Evolutionary conservation across 192 early-diverging fungal genomes (phyloP), one percentile per base, ranked within the genome.

Genomic region (Umbelopsis isabellina): DNA sequence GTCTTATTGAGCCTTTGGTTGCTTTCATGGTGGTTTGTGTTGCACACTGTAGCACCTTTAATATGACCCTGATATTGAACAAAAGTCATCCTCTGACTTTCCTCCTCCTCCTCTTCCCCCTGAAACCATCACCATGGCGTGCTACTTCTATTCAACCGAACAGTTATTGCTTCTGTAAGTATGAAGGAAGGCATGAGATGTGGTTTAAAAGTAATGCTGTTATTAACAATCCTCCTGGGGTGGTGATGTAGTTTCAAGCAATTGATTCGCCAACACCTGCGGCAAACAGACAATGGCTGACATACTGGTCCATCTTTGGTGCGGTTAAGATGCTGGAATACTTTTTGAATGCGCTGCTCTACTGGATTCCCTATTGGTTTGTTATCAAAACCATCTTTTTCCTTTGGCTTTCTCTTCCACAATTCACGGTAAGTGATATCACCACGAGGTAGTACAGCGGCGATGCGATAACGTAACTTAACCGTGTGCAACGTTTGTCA

Each of bases 341-440:
- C 83, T 97, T 98, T 72, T 86, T 89, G 12, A 93, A 97, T 66
- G 55, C 90, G 58, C 52, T 99, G 13, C 80, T 97, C 30, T 94
- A 94, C 87, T 99, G 96, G 95, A 73, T 96, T 67, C 94, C 95
- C 46, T 95, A 98, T 81, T 99, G 96, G 85, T 97, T 92, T 78
- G 76, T 90, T 48, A 84, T 97, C 84, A 99, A 99, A 85, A 90
- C 94, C 13, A 74, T 87, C 12, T 86, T 98, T 69, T 82, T 97
- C 69, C 73, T 96, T 50, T 99, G 93, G 90, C 85, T 97, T 41
- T 82, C 91, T 80, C 72, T 91, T 65, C 94, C 92, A 61, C 81
- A 84, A 66, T 90, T 89, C 74, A 76, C 79, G 64, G 83, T 88
- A 80, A 67, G 79, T 61, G 30, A 61, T 61, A 35, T 61, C 27